Evolutionary conservation across 306 rosid genomes (phyloP).

Genomic region (Lablab purpureus): DNA sequence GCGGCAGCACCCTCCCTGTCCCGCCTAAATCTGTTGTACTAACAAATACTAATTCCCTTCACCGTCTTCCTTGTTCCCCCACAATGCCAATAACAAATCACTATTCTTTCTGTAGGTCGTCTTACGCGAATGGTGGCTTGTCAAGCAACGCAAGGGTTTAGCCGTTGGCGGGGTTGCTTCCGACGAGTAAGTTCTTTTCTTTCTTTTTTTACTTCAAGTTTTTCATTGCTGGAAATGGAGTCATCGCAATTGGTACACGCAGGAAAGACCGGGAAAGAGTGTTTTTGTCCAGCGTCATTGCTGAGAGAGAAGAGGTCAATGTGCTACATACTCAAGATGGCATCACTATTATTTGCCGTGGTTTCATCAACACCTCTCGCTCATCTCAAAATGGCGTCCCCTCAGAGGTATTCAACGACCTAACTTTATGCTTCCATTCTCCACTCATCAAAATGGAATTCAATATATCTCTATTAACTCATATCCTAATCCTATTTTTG

Average conservation of each 20-base stretch:
- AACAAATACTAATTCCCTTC: background rate
- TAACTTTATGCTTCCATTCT: background rate
- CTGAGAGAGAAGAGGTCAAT: slow-evolving; percentile 51
- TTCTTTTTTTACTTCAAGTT: background rate
- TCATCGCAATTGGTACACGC: background rate
- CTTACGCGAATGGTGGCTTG: slow-evolving; percentile 58
- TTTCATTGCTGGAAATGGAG: background rate
- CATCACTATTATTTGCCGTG: slow-evolving; percentile 30
- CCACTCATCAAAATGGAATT: background rate
- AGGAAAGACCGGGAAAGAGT: slow-evolving; percentile 47
- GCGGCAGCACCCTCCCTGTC: background rate
- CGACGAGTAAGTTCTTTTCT: slow-evolving; percentile 13
- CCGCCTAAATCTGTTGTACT: background rate
- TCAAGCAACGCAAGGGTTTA: slow-evolving; percentile 50
- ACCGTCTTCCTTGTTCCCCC: background rate
- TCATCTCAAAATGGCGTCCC: slow-evolving; percentile 51
- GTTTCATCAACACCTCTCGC: slow-evolving; percentile 48
- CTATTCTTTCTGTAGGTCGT: slow-evolving; percentile 30
- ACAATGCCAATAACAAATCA: background rate
- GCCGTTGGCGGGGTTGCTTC: slow-evolving; percentile 53
- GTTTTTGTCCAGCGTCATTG: slow-evolving; percentile 44
- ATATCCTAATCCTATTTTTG: background rate
- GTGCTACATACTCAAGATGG: slow-evolving; percentile 51
- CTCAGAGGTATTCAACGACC: slow-evolving; percentile 11
- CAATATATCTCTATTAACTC: background rate